Base-by-base conservation (phyloP, 148 eudicot species). In the Vaccinium darrowii region DNA sequence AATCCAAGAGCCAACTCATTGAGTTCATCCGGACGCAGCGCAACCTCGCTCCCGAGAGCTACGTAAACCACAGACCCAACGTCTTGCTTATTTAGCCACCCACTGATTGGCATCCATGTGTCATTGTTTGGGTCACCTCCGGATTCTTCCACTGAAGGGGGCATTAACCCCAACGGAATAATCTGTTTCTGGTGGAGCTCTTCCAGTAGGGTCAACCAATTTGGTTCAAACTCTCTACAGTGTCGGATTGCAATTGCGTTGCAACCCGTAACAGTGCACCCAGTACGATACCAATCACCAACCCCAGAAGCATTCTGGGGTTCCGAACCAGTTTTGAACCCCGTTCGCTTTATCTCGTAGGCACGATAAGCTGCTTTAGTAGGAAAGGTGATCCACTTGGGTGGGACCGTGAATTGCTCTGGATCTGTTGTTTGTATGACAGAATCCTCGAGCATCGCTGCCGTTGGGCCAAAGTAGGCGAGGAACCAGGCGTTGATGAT, bases 1-100 rank as follows among this genome's bases (percentile, higher is more conserved):
- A 86, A 39, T 15, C 87, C 87, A 12, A 82, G 54, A 14, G 87
- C 85, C 63, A 86, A 76, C 87, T 85, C 84, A 15, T 30, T 74
- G 71, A 83, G 58, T 74, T 56, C 27, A 3, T 74, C 53, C 23
- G 30, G 54, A 74, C 54, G 39, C 51, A 39, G 50, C 2, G 53
- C 39, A 12, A 69, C 54, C 69, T 83, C 85, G 50, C 85, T 83
- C 25, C 85, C 85, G n/a, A 83, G 62, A n/a, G 71, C 85, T 39
- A 74, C 69, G 71, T 73, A 83, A 83, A 72, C 85, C 30, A 83
- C 85, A 0, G 85, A 54, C 21, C 69, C 67, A 27, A 5, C 56
- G 5, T 12, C 54, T 52, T 74, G 85, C 11, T 54, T 23, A 16
- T 36, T 43, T 3, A 74, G 85, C 69, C 79, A 36, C 11, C 33